Evolutionary conservation across 768 basidiomycete species (phyloP).

Genomic region (Megacollybia marginata): DNA sequence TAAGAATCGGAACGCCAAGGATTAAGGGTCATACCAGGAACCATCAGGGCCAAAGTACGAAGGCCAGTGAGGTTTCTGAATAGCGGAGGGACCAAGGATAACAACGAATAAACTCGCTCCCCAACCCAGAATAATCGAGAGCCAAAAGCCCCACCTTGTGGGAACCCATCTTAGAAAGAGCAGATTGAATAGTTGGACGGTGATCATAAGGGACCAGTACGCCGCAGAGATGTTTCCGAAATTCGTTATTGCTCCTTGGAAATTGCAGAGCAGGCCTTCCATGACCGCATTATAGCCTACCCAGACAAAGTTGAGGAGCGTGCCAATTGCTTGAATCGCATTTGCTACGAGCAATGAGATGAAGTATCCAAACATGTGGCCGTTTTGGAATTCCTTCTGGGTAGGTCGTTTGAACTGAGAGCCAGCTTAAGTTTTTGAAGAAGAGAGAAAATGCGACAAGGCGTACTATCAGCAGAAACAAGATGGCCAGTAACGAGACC

Average conservation of each 20-base stretch:
- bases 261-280: conserved; percentile 7
- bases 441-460: not conserved
- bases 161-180: conserved; percentile 26
- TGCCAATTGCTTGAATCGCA: conserved; percentile 10
- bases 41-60: conserved; percentile 35
- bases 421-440: not conserved
- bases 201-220: conserved; percentile 23
- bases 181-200: conserved; percentile 15
- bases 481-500: not conserved
- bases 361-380: conserved; percentile 14
- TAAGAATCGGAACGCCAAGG: not conserved
- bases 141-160: conserved; percentile 15
- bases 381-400: conserved; percentile 7
- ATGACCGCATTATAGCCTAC: conserved; percentile 2
- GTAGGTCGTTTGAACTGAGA: not conserved
- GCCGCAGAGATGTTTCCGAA: conserved; percentile 33
- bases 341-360: conserved; percentile 13
- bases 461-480: not conserved
- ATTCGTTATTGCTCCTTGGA: conserved; percentile 15
- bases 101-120: conserved; percentile 22
- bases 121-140: conserved; percentile 19
- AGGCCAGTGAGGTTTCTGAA: conserved; percentile 21
- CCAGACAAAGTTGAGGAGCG: conserved; percentile 13
- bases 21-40: conserved; percentile 17
- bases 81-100: conserved; percentile 25